Conservation (phyloP, 2,329 filamentous ascomycete genomes). For the Geosmithia flava region DNA sequence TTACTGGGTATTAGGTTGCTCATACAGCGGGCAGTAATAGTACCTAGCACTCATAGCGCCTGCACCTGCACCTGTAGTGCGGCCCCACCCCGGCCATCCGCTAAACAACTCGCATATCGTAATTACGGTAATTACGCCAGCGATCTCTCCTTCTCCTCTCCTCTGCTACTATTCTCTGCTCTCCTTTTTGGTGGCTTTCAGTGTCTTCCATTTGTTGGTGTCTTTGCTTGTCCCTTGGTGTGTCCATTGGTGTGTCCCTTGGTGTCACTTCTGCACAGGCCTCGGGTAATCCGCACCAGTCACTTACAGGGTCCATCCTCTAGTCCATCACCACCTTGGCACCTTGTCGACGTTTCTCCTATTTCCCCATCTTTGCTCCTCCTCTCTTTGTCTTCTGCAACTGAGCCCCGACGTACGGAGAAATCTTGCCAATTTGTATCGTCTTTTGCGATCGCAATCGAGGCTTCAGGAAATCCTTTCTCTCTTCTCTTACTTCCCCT, state of each 20-base stretch:
- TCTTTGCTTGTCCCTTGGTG: too few species aligned
- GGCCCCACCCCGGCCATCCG: too few species aligned
- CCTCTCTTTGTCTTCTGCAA: too few species aligned
- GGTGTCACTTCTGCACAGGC: neutral
- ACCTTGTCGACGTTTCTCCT: neutral
- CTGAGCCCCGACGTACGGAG: too few species aligned
- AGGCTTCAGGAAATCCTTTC: too few species aligned
- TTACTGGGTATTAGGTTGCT: too few species aligned
- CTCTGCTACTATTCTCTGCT: neutral
- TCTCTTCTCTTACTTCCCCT: too few species aligned
- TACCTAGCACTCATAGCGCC: neutral
- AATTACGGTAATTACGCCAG: slow-evolving; percentile 11
- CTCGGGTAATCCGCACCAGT: neutral
- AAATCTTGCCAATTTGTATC: too few species aligned
- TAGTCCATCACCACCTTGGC: neutral
- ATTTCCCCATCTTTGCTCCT: neutral
- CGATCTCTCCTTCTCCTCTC: neutral
- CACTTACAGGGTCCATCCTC: neutral
- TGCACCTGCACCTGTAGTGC: neutral
- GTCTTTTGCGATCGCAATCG: too few species aligned
- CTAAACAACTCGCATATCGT: slow-evolving; percentile 3
- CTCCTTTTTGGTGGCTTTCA: neutral
- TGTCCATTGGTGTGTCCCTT: too few species aligned
- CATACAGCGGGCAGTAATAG: too few species aligned
- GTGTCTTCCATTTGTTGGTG: too few species aligned